A percentile compares a stretch with the other conserved stretches of the same genome.
Evolutionary conservation across 2,329 filamentous ascomycete species (phyloP).

Genomic region (Diaporthe citrichinensis): DNA sequence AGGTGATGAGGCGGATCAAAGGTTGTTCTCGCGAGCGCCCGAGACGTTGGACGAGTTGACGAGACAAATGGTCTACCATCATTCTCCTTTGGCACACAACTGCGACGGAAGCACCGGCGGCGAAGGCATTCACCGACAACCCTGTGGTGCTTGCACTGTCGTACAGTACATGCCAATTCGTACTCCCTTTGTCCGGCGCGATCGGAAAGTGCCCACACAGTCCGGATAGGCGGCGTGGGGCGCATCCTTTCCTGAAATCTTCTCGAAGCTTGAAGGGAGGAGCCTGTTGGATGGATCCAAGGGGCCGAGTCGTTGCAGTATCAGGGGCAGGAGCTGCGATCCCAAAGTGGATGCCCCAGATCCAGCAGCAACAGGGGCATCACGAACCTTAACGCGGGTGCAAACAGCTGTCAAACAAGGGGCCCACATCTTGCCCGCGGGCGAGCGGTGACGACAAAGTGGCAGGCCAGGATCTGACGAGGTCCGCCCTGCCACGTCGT

Average conservation of each 20-base stretch:
- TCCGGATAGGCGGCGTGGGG: slow-evolving; percentile 36
- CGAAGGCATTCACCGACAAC: slow-evolving; percentile 20
- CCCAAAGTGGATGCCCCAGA: slow-evolving; percentile 33
- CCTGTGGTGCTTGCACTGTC: slow-evolving; percentile 14
- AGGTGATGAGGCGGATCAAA: neutral
- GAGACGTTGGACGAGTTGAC: slow-evolving; percentile 2
- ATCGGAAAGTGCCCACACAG: slow-evolving; percentile 40
- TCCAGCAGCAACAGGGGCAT: slow-evolving; percentile 22
- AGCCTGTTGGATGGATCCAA: slow-evolving; percentile 20
- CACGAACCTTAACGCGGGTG: slow-evolving; percentile 36
- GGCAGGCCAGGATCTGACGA: slow-evolving; percentile 38
- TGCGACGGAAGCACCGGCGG: slow-evolving; percentile 20
- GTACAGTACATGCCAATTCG: neutral
- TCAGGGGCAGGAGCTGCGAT: slow-evolving; percentile 34
- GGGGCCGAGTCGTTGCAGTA: slow-evolving; percentile 31
- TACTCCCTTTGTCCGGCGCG: slow-evolving; percentile 24
- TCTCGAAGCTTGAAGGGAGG: slow-evolving; percentile 41
- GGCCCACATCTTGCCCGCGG: slow-evolving; percentile 26
- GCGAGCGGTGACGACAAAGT: slow-evolving; percentile 40
- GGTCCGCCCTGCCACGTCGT: slow-evolving; percentile 40
- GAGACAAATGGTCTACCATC: neutral
- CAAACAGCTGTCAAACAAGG: slow-evolving; percentile 42
- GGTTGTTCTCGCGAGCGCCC: neutral
- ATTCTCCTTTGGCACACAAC: neutral
- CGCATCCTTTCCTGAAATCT: slow-evolving; percentile 39